Evolutionary conservation across 371 early-diverging fungal species (phyloP), one percentile per base, ranked within the genome.

Genomic region (Mucor lusitanicus): DNA sequence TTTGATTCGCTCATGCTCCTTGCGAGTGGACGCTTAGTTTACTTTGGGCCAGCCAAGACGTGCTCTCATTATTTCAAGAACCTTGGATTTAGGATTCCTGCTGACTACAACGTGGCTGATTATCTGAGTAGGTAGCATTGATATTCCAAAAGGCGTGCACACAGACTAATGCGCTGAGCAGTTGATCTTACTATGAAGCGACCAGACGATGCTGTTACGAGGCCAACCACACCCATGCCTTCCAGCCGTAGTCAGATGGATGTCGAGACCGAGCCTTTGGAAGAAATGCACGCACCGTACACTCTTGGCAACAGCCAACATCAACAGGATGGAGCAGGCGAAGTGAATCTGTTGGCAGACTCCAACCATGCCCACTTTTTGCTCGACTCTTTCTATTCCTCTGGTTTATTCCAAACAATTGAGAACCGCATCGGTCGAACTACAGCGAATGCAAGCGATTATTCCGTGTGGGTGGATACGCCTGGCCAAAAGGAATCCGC

Each of bases 81-180:
- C 2, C 70, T 88, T 58, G 93, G 92, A 0, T 78, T 81, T 35
- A 85, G 88, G 2, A 91, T 92, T 56, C 95, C 95, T 6, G 50
- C 78, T 0, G 91, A 90, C 13, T 93, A 89, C 74, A 94, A 95
- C 72, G 84, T 94, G 21, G 95, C 96, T 2, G 96, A 96, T 64
- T 94, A 82, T 68, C 48, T 82, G 9, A 82, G 83, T 82, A 82
- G 74, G 74, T 44, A 23, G 13, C 6, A n/a, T 44, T 15, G 19
- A 6, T 2, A 44, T 44, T 0, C 37, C 19, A 2, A 3, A 44
- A 7, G n/a, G 19, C 19, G 17, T 44, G 7, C 19, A n/a, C 19
- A n/a, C 42, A 42, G 15, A 42, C 44, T 44, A 44, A 44, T 4
- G 37, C 12, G 1, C 8, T 44, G 8, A 11, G 3, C 53, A 82